phyloP scores from a whole-genome alignment of 148 eudicot genomes.

The Rhododendron simsii region DNA sequence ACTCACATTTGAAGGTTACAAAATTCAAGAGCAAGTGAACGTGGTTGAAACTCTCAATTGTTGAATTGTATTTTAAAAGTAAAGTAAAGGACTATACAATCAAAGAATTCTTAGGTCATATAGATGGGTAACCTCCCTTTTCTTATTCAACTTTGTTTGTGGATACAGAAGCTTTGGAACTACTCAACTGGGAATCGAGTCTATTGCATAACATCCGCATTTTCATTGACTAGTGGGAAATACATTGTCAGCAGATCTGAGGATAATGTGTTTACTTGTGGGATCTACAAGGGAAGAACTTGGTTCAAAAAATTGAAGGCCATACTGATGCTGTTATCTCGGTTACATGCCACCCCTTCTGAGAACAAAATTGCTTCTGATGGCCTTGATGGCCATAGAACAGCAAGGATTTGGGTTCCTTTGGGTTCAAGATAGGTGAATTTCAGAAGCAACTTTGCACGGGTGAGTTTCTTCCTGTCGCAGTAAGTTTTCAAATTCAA shows the following conservation, averaged over 20 bases:
- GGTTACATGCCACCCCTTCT: constrained; percentile 72
- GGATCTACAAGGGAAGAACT: constrained; percentile 71
- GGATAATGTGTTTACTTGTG: constrained; percentile 80
- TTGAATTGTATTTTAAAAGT: too few relatives aligned
- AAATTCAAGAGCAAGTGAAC: too few relatives aligned
- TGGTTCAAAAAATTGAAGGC: constrained; percentile 87
- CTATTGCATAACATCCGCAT: constrained; percentile 74
- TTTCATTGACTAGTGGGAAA: constrained; percentile 69
- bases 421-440: too few relatives aligned
- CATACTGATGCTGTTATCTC: constrained; percentile 80
- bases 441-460: too few relatives aligned
- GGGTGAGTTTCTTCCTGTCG: neutral
- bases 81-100: too few relatives aligned
- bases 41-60: too few relatives aligned
- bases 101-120: neutral
- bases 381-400: constrained; percentile 56
- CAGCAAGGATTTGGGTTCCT: too few relatives aligned
- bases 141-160: constrained; percentile 1
- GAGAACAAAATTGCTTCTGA: constrained; percentile 81
- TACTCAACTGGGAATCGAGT: constrained; percentile 56
- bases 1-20: neutral
- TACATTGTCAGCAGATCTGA: constrained; percentile 93
- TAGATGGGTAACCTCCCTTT: neutral
- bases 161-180: constrained; percentile 85
- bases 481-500: neutral